Percentiles rank a stretch among this genome's conserved stretches.
These are phyloP conservation scores for Fibroporia radiculosa DNA, from an alignment of 768 basidiomycete species.

Conservation along the genomic window DNA sequence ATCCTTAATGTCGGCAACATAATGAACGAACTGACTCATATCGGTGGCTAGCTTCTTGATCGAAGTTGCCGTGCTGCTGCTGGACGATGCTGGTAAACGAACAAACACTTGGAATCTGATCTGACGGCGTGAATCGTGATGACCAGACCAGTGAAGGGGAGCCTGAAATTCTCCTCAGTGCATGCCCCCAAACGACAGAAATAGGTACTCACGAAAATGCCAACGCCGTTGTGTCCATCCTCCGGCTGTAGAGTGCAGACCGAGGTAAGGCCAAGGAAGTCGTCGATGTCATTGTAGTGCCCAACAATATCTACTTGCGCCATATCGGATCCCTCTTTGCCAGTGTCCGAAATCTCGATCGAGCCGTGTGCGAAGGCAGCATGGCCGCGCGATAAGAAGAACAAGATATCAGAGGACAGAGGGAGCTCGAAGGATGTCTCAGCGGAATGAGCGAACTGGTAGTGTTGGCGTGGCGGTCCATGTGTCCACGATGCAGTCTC, in stretches of 20 bases:
- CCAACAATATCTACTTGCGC: constrained; percentile 16
- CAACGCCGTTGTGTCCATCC: constrained; percentile 18
- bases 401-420: constrained; percentile 2
- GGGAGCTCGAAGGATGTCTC: constrained; percentile 11
- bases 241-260: constrained; percentile 17
- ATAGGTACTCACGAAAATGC: constrained; percentile 21
- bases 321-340: constrained; percentile 5
- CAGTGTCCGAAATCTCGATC: constrained; percentile 9
- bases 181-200: neutral
- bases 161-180: constrained; percentile 4
- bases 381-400: neutral
- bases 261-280: constrained; percentile 7
- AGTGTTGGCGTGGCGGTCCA: neutral
- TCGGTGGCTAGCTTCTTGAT: constrained; percentile 23
- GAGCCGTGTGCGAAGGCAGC: constrained; percentile 5
- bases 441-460: constrained; percentile 3
- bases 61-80: constrained; percentile 10
- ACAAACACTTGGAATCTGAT: constrained; percentile 22
- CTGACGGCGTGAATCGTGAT: neutral
- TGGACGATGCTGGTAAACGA: constrained; percentile 19
- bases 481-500: constrained; percentile 7
- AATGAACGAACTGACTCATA: constrained; percentile 23
- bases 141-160: constrained; percentile 2
- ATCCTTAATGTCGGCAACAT: constrained; percentile 21
- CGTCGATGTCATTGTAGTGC: constrained; percentile 8